Conservation (phyloP, 371 early-diverging fungal species). For the Mortierella sp. region DNA sequence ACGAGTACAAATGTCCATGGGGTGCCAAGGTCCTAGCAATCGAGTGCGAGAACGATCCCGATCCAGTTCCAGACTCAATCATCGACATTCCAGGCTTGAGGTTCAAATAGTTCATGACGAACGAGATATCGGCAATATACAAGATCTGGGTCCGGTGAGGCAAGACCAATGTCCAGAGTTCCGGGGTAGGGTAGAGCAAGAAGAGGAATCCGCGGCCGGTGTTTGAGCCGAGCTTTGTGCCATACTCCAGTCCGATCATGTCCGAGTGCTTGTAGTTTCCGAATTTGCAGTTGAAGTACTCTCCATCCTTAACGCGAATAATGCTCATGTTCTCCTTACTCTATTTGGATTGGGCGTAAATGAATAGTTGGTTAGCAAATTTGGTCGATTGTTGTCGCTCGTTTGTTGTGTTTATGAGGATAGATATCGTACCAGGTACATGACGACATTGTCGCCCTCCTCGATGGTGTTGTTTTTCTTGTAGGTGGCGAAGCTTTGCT, state of each 20-base stretch:
- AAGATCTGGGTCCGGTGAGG: slow-evolving; percentile 98
- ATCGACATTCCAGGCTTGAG: slow-evolving; percentile 89
- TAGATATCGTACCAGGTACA: slow-evolving; percentile 65
- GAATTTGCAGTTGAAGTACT: slow-evolving; percentile 77
- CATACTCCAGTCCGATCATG: slow-evolving; percentile 90
- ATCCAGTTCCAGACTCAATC: slow-evolving; percentile 97
- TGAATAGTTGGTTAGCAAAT: neutral
- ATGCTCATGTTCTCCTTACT: slow-evolving; percentile 77
- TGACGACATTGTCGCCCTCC: slow-evolving; percentile 73
- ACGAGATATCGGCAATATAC: slow-evolving; percentile 93
- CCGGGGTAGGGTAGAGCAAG: slow-evolving; percentile 94
- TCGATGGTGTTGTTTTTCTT: slow-evolving; percentile 62
- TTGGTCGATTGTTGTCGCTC: neutral
- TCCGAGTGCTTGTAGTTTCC: slow-evolving; percentile 84
- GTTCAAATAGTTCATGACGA: slow-evolving; percentile 85
- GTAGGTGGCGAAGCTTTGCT: slow-evolving; percentile 52
- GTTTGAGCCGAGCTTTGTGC: slow-evolving; percentile 81
- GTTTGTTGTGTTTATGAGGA: neutral
- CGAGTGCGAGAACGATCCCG: slow-evolving; percentile 96
- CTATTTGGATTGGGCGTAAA: slow-evolving; percentile 37
- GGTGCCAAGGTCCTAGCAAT: slow-evolving; percentile 91
- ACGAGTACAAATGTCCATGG: slow-evolving; percentile 90
- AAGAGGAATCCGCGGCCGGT: slow-evolving; percentile 88
- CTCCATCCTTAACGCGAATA: slow-evolving; percentile 69
- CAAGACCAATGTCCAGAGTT: slow-evolving; percentile 93